Percentiles rank a stretch among this genome's conserved stretches.
Conservation (phyloP, 1,284 basidiomycete species). For the Ustilago tritici region DNA sequence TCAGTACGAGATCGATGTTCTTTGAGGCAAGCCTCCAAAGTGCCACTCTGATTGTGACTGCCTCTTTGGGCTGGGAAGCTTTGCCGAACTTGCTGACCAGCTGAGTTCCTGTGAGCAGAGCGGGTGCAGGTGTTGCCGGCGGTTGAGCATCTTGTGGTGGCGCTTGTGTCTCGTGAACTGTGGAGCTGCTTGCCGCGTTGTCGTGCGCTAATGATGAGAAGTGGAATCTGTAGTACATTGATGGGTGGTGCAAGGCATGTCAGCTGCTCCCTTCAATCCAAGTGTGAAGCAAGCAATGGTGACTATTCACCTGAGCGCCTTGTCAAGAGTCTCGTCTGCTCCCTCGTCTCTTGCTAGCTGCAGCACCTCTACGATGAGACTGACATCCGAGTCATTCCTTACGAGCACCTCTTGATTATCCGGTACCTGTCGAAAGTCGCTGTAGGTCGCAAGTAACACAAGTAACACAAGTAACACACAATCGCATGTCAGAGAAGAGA, state of each 20-base stretch:
- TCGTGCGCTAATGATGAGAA: constrained; percentile 92
- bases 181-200: constrained; percentile 78
- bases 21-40: constrained; percentile 63
- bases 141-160: constrained; percentile 15
- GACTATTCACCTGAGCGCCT: constrained; percentile 62
- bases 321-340: constrained; percentile 71
- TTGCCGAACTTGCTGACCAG: constrained; percentile 63
- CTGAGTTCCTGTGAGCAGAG: constrained; percentile 57
- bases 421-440: constrained; percentile 91
- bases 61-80: constrained; percentile 37
- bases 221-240: constrained; percentile 77
- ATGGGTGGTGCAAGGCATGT: no score
- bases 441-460: constrained; percentile 68
- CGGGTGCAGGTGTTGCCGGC: constrained; percentile 46
- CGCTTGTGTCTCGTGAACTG: constrained; percentile 72
- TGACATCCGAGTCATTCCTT: constrained; percentile 78
- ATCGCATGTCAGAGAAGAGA: background rate
- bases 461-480: background rate
- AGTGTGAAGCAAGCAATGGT: background rate
- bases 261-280: background rate
- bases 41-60: constrained; percentile 61
- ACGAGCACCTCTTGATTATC: constrained; percentile 96
- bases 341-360: constrained; percentile 77
- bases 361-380: constrained; percentile 88
- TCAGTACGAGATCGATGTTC: constrained; percentile 65